Conservation (phyloP, 176 grass and related monocot genomes). For the Phyllostachys edulis region DNA sequence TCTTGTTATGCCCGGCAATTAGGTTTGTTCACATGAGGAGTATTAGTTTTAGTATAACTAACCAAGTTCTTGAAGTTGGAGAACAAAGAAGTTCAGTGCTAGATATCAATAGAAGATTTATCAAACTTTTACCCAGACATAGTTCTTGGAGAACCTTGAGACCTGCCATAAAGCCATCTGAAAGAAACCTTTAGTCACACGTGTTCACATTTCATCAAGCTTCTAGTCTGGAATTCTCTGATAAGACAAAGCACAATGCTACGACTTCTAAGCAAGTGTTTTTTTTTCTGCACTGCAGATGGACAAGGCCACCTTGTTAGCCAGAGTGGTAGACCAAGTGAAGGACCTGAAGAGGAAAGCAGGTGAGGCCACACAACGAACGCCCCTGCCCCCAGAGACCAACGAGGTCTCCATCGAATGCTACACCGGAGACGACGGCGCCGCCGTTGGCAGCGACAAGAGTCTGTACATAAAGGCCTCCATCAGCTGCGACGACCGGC, state of each 20-base stretch:
- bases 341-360: slow-evolving; percentile 59
- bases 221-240: neutral
- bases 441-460: neutral
- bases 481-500: slow-evolving; percentile 49
- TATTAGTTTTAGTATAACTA: neutral
- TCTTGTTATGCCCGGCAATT: neutral
- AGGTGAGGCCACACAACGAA: slow-evolving; percentile 10
- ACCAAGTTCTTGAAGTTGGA: neutral
- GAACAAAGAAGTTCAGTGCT: neutral
- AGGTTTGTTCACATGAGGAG: neutral
- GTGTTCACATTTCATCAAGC: slow-evolving; percentile 21
- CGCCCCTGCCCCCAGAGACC: slow-evolving; percentile 25
- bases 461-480: slow-evolving; percentile 36
- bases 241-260: neutral
- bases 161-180: slow-evolving; percentile 6
- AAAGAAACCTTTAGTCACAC: neutral
- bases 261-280: neutral
- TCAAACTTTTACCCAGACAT: neutral
- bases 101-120: neutral
- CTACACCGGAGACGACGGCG: neutral
- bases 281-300: slow-evolving; percentile 34
- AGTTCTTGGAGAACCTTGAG: neutral
- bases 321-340: slow-evolving; percentile 66
- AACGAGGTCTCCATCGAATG: slow-evolving; percentile 44
- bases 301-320: slow-evolving; percentile 70